These are phyloP conservation scores for Hypoxylon rubiginosum DNA, from an alignment of 2,329 filamentous ascomycete species.

Conservation along the genomic window DNA sequence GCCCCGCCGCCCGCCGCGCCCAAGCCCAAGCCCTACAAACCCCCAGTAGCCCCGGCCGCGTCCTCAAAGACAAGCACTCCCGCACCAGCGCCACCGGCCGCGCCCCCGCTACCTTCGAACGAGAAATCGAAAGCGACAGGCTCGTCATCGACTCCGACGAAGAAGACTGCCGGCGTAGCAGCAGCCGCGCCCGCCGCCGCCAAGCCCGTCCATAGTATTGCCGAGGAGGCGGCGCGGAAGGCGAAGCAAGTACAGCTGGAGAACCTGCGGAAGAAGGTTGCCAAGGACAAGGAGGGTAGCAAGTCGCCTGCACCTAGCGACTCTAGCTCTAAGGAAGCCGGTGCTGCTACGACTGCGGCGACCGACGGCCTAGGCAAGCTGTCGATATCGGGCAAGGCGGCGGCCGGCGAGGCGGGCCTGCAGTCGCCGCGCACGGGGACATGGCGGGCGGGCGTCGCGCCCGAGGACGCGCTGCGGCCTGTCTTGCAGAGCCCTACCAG, in stretches of 20 bases:
- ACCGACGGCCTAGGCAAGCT: constrained; percentile 42
- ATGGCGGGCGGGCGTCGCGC: constrained; percentile 53
- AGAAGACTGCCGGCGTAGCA: constrained; percentile 42
- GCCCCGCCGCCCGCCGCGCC: constrained; percentile 60
- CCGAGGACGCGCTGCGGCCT: constrained; percentile 46
- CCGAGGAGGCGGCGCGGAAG: constrained; percentile 75
- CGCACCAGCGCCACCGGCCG: constrained; percentile 41
- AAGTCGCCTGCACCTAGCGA: neutral
- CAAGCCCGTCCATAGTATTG: constrained; percentile 65
- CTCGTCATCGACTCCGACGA: neutral
- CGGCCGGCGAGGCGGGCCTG: constrained; percentile 50
- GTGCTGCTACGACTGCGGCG: constrained; percentile 21
- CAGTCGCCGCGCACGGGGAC: constrained; percentile 62
- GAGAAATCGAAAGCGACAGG: constrained; percentile 44
- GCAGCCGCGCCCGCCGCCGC: constrained; percentile 38
- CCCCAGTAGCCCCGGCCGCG: constrained; percentile 41
- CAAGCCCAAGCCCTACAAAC: constrained; percentile 56
- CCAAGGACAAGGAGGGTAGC: constrained; percentile 57
- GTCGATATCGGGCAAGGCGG: constrained; percentile 28
- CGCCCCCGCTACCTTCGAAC: constrained; percentile 51
- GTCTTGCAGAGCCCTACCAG: constrained; percentile 60
- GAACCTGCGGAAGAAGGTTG: constrained; percentile 67
- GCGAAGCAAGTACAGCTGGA: constrained; percentile 72
- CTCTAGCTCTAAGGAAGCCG: constrained; percentile 20
- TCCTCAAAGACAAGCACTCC: constrained; percentile 32